Conservation (phyloP, 164 flowering plant genomes). For the Houttuynia cordata region DNA sequence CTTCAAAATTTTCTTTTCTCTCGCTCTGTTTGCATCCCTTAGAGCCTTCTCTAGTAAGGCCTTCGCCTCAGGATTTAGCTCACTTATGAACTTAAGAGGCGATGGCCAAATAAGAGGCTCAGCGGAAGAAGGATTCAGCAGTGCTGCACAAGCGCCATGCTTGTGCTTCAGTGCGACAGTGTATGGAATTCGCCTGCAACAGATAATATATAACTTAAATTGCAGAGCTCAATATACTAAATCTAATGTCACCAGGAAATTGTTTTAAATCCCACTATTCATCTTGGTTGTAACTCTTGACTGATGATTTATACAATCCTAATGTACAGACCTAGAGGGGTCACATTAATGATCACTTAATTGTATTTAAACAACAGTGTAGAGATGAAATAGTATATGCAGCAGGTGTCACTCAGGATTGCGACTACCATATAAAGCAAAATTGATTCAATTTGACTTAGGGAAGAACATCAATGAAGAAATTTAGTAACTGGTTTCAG, state of each 20-base stretch:
- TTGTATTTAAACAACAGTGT: too few species aligned
- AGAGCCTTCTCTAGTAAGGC: conserved; percentile 64
- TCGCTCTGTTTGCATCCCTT: conserved; percentile 77
- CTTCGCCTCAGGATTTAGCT: conserved; percentile 86
- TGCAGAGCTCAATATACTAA: neutral
- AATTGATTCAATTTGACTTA: neutral
- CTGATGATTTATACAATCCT: neutral
- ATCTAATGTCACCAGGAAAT: neutral
- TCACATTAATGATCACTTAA: neutral
- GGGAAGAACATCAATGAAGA: neutral
- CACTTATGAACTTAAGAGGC: conserved; percentile 83
- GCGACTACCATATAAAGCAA: too few species aligned
- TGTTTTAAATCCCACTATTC: too few species aligned
- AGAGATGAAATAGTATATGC: neutral
- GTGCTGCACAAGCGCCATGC: conserved; percentile 73
- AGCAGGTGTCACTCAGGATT: neutral
- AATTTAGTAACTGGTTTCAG: neutral
- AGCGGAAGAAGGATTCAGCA: conserved; percentile 78
- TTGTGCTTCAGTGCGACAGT: conserved; percentile 58
- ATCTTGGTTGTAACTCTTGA: too few species aligned
- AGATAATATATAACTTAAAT: too few species aligned
- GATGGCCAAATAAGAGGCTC: conserved; percentile 99
- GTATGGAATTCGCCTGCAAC: conserved; percentile 80
- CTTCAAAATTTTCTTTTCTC: conserved; percentile 72
- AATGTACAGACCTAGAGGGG: neutral